Base-by-base conservation (phyloP, 2,329 filamentous ascomycete genomes). In the Fusarium annulatum region DNA sequence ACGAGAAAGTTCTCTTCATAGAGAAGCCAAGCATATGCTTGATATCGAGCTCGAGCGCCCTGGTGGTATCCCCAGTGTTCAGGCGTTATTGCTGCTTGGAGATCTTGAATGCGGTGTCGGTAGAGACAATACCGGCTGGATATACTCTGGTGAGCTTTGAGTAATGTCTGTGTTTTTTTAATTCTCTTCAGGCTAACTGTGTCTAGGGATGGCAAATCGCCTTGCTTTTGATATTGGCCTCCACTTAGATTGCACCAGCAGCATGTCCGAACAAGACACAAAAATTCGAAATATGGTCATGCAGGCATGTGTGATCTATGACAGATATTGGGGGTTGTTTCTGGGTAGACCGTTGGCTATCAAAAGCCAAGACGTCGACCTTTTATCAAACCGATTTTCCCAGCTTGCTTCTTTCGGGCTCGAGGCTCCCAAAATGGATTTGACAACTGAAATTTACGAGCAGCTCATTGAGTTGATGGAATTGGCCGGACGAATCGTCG, bases 241-340 rank as follows among this genome's bases (percentile, higher is more conserved):
- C 9, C 86, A 88, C 61, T 81, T 88, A 10, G 83, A 86, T 74
- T 84, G 82, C 49, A 77, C 81, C 39, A 78, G 78, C 34, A 84
- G 82, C 7, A 81, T 88, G 38, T 79, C 83, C 9, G 84, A 86
- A 28, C 81, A 82, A 19, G 87, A 88, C 67, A 80, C 84, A 7
- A 81, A 84, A 39, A 85, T 87, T 55, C 82, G 87, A 9, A 86
- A 86, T 53, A 87, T 87, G 83, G 85, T 84, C 18, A 84, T 88
- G 75, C 82, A 84, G 69, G 86, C 87, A 3, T 88, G 85, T 64
- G 83, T 88, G 11, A 84, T 88, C 66, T 87, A 87, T 64, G 87
- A 89, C 79, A 85, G 86, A 75, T 86, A 88, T 70, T 88, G 86
- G 86, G 85, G 87, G 1, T 78, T 89, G n/a, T 87, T 88, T 72